A percentile compares a stretch with the other conserved stretches of the same genome.
Evolutionary conservation across 169 alveolate genomes (phyloP).

Genomic region (Eimeria maxima): DNA sequence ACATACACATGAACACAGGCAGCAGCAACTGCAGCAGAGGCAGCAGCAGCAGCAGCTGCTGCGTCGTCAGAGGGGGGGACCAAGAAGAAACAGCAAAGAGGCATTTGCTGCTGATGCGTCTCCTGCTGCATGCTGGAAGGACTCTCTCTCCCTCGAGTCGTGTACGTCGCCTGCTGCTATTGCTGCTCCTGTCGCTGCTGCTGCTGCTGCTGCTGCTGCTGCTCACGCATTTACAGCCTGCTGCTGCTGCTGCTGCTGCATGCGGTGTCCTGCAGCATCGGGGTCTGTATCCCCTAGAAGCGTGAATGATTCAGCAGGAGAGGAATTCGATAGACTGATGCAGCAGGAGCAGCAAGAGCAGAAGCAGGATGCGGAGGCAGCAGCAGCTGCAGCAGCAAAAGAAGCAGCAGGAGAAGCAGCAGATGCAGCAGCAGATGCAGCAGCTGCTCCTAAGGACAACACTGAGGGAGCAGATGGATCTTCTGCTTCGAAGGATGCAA

Average conservation of each 20-base stretch:
- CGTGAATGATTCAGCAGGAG: background rate
- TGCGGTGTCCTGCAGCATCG: background rate
- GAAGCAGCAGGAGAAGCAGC: constrained; percentile 14
- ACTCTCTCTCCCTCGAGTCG: background rate
- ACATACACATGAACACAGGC: constrained; percentile 17
- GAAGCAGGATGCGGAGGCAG: background rate
- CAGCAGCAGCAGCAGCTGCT: constrained; percentile 58
- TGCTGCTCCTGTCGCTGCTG: constrained; percentile 37
- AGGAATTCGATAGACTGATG: background rate
- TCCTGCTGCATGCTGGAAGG: background rate
- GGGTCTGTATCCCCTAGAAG: background rate
- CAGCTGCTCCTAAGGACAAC: background rate
- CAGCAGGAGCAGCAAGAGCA: constrained; percentile 41
- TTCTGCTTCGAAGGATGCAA: background rate
- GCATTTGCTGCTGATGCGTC: background rate
- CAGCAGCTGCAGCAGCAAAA: constrained; percentile 21
- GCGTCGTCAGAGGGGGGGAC: background rate
- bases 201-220: constrained; percentile 39
- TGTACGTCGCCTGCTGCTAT: background rate
- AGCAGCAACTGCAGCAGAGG: background rate
- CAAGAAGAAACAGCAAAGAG: background rate
- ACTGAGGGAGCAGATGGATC: background rate
- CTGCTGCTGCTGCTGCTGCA: constrained; percentile 31
- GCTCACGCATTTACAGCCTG: too few relatives aligned
- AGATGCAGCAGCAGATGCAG: background rate